Percentiles rank a stretch among this genome's conserved stretches.
Conservation (phyloP, 192 early-diverging fungal species). For the Funneliformis geosporum region DNA sequence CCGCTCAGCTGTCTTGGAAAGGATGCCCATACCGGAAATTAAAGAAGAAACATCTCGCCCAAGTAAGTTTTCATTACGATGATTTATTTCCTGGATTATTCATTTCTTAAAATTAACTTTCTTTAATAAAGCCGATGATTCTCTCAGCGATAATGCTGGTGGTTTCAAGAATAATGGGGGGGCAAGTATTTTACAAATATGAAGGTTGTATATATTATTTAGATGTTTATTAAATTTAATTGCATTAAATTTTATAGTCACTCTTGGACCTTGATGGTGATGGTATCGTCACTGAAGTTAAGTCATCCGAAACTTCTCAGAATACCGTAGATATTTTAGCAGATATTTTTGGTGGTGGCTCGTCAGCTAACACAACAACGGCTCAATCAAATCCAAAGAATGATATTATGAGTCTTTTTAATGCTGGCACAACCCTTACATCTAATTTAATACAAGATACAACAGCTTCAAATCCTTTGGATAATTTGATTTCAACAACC, state of each 20-base stretch:
- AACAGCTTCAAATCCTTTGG: slow-evolving; percentile 5
- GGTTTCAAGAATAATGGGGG: background rate
- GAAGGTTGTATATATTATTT: background rate
- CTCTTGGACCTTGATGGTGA: slow-evolving; percentile 75
- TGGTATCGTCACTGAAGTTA: background rate
- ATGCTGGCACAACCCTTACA: background rate
- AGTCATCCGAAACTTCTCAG: background rate
- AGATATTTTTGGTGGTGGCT: slow-evolving; percentile 74
- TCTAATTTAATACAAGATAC: background rate
- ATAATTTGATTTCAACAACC: slow-evolving; percentile 12
- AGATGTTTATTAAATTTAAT: background rate
- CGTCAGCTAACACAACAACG: slow-evolving; percentile 38
- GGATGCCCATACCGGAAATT: slow-evolving; percentile 87
- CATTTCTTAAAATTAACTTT: background rate
- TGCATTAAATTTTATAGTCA: slow-evolving; percentile 35
- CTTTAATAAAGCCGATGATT: slow-evolving; percentile 2
- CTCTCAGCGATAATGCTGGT: background rate
- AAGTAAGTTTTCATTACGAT: slow-evolving; percentile 24
- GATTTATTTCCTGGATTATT: background rate
- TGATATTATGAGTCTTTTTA: slow-evolving; percentile 32
- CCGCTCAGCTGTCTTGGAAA: slow-evolving; percentile 81
- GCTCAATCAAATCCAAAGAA: slow-evolving; percentile 17
- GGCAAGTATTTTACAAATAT: slow-evolving; percentile 2
- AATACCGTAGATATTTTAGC: slow-evolving; percentile 60
- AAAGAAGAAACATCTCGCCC: slow-evolving; percentile 39